Evolutionary conservation across 345 rosid species (phyloP).

Genomic region (Triadica sebifera): DNA sequence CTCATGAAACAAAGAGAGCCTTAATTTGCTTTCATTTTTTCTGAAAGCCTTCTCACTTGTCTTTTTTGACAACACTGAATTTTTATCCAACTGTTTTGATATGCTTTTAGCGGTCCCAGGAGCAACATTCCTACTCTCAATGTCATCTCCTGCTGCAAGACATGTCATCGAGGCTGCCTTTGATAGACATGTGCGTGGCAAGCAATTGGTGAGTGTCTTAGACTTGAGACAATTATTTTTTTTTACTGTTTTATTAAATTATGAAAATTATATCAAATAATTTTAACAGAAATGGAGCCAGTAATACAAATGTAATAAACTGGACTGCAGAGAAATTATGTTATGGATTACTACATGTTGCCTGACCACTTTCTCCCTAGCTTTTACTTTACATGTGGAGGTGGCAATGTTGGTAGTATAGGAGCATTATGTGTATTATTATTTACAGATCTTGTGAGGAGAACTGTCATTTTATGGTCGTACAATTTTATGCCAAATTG

Average conservation of each 20-base stretch:
- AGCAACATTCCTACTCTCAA: constrained; percentile 57
- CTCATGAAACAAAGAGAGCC: neutral
- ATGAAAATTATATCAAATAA: constrained; percentile 6
- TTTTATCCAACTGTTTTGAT: constrained; percentile 7
- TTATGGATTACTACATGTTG: neutral
- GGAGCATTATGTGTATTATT: neutral
- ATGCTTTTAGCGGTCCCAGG: constrained; percentile 59
- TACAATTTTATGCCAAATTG: no score
- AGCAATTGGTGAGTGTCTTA: constrained; percentile 77
- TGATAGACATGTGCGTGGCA: constrained; percentile 64
- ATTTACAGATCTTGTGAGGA: neutral
- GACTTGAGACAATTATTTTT: no score
- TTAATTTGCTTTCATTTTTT: neutral
- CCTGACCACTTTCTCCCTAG: no score
- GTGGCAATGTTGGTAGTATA: no score
- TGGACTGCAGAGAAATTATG: neutral
- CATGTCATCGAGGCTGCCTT: constrained; percentile 70
- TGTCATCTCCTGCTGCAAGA: constrained; percentile 67
- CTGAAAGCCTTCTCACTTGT: neutral
- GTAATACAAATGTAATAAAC: neutral
- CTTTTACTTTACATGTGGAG: neutral
- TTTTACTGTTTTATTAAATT: neutral
- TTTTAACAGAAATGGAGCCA: neutral
- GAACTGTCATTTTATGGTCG: neutral
- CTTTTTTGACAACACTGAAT: neutral